Base-by-base conservation (phyloP, 2,329 filamentous ascomycete genomes). In the Hypoxylon sp. region DNA sequence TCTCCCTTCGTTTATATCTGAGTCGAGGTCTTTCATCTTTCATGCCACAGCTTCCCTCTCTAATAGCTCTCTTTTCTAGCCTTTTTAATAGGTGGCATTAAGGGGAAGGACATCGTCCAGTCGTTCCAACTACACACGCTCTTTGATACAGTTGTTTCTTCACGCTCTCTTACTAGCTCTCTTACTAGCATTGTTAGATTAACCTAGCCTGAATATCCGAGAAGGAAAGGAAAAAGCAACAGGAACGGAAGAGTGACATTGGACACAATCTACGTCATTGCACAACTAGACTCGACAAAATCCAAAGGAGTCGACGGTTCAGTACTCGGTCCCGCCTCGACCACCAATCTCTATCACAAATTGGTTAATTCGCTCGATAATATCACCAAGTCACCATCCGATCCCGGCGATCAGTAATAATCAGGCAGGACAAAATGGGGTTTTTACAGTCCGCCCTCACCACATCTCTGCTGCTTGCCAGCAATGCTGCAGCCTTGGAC, bases 371-470 rank as follows among this genome's bases (percentile, higher is more conserved):
- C 17, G 37, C 29, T 31, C n/a, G 13, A 21, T 15, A n/a, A 17
- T 19, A 58, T 17, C 44, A 50, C 32, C 29, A 42, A 31, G 24
- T 3, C 32, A 47, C n/a, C 31, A 37, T 27, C 35, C 37, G 61
- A 63, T 63, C 61, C 61, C 47, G 53, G 61, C 29, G 61, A 63
- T 64, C 61, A 17, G 47, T 29, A 48, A 39, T 53, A 54, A 63
- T 62, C 60, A 48, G 63, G 71, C 44, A 68, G 59, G n/a, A 44
- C 67, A 73, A 66, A 17, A 76, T 78, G 77, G 76, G 73, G 64
- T 73, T 75, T 56, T 39, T 78, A 70, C 76, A 72, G 61, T 65
- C 75, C 19, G 77, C 72, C 50, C 35, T 78, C 35, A 70, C 75
- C 32, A 70, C 76, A 10, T 72, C 75, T 39, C 39, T 77, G 59